These are phyloP conservation scores for Corchorus olitorius DNA, from an alignment of 345 rosid species.

Conservation along the genomic window DNA sequence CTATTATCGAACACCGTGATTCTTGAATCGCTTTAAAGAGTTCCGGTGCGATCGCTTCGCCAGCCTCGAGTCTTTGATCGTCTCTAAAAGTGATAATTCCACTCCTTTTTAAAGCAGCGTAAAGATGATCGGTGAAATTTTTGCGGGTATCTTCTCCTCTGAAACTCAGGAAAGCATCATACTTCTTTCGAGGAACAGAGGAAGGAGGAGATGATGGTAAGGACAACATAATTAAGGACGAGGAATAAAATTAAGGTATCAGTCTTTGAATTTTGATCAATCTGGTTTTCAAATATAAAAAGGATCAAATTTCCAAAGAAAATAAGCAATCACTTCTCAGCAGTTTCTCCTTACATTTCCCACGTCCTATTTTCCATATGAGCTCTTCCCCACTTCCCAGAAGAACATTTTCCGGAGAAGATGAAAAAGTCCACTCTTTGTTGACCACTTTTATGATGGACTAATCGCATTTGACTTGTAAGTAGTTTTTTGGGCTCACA, in stretches of 20 bases:
- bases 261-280: too few relatives aligned
- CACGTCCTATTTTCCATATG: too few relatives aligned
- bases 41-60: slow-evolving; percentile 4
- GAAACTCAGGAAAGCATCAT: slow-evolving; percentile 15
- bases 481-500: too few relatives aligned
- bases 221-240: background rate
- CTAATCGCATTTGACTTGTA: too few relatives aligned
- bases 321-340: too few relatives aligned
- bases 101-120: background rate
- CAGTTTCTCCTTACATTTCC: too few relatives aligned
- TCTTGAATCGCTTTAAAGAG: slow-evolving; percentile 12
- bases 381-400: too few relatives aligned
- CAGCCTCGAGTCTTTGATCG: background rate
- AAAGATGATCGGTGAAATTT: slow-evolving; percentile 19
- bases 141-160: slow-evolving; percentile 1
- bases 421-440: too few relatives aligned
- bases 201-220: background rate
- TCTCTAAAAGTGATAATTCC: slow-evolving; percentile 14
- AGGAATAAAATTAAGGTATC: background rate
- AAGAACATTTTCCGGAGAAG: too few relatives aligned
- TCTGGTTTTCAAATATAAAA: background rate
- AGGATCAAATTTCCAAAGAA: too few relatives aligned
- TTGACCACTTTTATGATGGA: too few relatives aligned
- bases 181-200: background rate
- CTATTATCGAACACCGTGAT: slow-evolving; percentile 8